Conservation (phyloP, 2,329 filamentous ascomycete genomes). For the Colletotrichum shisoi region DNA sequence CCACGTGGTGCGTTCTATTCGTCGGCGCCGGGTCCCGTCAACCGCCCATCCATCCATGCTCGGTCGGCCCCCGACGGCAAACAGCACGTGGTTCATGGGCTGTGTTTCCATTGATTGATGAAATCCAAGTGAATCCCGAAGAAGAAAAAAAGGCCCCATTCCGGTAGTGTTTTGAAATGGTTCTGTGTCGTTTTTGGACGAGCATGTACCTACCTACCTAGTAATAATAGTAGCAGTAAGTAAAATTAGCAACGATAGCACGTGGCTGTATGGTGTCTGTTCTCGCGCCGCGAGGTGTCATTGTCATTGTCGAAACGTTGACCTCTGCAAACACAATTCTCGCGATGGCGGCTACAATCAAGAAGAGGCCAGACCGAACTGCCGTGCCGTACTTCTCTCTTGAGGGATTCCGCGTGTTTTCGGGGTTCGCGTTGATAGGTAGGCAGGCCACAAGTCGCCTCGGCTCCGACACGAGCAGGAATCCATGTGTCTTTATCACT, state of each 20-base stretch:
- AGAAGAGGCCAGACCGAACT: conserved; percentile 8
- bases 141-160: too few relatives aligned
- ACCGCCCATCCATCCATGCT: conserved; percentile 22
- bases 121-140: too few relatives aligned
- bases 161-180: too few relatives aligned
- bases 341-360: conserved; percentile 21
- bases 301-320: not conserved
- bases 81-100: conserved; percentile 18
- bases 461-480: not conserved
- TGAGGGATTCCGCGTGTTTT: conserved; percentile 15
- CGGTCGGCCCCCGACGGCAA: conserved; percentile 6
- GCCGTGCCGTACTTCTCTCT: not conserved
- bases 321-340: not conserved
- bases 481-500: not conserved
- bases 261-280: not conserved
- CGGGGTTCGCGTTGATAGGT: conserved; percentile 33
- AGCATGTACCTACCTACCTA: too few relatives aligned
- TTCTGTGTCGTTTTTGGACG: too few relatives aligned
- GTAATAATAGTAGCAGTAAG: too few relatives aligned
- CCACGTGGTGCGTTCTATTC: conserved; percentile 38
- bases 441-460: not conserved
- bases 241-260: too few relatives aligned
- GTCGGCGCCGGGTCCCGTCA: conserved; percentile 5
- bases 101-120: conserved; percentile 14
- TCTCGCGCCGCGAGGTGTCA: not conserved